Base-by-base conservation (phyloP, 805 yeast species). In the Hyphopichia homilentoma region DNA sequence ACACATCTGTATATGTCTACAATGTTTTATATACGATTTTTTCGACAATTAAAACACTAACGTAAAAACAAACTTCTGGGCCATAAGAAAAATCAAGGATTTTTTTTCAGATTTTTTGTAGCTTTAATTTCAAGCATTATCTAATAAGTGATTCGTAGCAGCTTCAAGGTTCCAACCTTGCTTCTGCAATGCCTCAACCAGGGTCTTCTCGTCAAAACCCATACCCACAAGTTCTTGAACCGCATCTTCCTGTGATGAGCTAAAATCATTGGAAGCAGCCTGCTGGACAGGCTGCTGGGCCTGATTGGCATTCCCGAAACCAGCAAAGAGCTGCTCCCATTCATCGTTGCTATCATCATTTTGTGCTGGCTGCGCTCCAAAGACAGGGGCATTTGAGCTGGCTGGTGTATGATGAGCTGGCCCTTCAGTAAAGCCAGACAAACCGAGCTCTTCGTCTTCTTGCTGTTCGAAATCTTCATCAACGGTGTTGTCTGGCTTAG, bases 271-370 rank as follows among this genome's bases (percentile, higher is more conserved):
- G 6, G 15, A 14, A 15, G 21, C n/a, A 25, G 21, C 9, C 19
- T 22, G 24, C 22, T 31, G 2, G 23, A 21, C 65, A 6, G 59
- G 44, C 31, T 56, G 59, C 7, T 48, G 30, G 28, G 33, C 23
- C 21, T 39, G 37, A 31, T 40, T 43, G 4, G 52, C 49, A 39
- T 81, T 82, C 12, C 90, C 89, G 53, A 85, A 84, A 0, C 94
- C 95, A 3, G 94, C 90, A 63, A 88, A 88, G 16, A 88, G 72
- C 60, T 86, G 89, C 50, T 88, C 96, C 97, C 97, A 88, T 55
- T 88, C 97, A 48, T 86, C 95, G 33, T 68, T 73, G 19, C 61
- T 38, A 49, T 58, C 39, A n/a, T 48, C 21, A 13, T 18, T 25
- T 15, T 30, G 11, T 13, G 48, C 40, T 16, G 22, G 6, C 4